These are phyloP conservation scores for Boletus sp. DNA, from an alignment of 768 basidiomycete species.

Conservation along the genomic window DNA sequence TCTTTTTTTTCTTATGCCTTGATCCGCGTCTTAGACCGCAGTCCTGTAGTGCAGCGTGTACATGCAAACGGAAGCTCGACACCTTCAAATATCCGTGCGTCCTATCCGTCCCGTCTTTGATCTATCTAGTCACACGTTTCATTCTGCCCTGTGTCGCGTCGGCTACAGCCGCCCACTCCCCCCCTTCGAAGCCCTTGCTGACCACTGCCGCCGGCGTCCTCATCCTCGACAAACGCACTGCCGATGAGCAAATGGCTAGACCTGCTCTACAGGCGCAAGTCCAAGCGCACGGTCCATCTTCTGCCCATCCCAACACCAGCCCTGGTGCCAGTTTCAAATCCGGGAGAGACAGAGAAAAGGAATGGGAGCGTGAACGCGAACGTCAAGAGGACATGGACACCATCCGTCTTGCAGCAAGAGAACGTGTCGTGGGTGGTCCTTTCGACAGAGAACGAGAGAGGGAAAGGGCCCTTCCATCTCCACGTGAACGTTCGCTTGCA, in stretches of 20 bases:
- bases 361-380: conserved; percentile 30
- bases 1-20: conserved; percentile 10
- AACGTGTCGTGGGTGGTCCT: conserved; percentile 17
- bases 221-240: conserved; percentile 31
- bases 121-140: conserved; percentile 3
- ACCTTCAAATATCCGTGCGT: conserved; percentile 27
- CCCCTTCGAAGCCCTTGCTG: conserved; percentile 24
- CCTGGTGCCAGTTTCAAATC: conserved; percentile 19
- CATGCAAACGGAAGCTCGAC: conserved; percentile 25
- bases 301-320: conserved; percentile 23
- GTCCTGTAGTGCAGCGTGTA: conserved; percentile 27
- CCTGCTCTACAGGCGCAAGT: conserved; percentile 13
- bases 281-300: conserved; percentile 16
- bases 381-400: conserved; percentile 29
- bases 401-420: conserved; percentile 24
- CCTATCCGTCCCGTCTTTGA: background rate
- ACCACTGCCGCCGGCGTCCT: conserved; percentile 25
- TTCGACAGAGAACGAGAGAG: conserved; percentile 30
- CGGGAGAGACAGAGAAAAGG: conserved; percentile 27
- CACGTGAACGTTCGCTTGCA: conserved; percentile 23
- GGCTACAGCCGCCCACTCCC: conserved; percentile 26
- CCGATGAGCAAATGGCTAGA: conserved; percentile 29
- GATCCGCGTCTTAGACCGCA: conserved; percentile 21
- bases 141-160: background rate
- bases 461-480: conserved; percentile 21